A percentile compares a stretch with the other conserved stretches of the same genome.
Conservation (phyloP, 1,284 basidiomycete genomes). For the Cryptococcus deneoformans region DNA sequence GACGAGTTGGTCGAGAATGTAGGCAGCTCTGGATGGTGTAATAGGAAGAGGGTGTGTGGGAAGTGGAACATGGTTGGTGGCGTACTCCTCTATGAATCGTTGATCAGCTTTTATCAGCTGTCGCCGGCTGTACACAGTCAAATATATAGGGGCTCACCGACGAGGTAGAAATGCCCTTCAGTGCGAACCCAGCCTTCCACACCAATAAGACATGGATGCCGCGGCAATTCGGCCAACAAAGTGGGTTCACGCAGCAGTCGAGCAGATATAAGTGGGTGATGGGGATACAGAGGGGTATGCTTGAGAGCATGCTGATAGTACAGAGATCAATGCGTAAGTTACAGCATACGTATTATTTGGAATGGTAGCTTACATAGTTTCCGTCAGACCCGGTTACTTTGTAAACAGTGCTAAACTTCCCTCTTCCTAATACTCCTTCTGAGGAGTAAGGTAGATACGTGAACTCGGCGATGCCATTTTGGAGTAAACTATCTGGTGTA, state of each 20-base stretch:
- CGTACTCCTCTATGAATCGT: slow-evolving; percentile 33
- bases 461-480: slow-evolving; percentile 50
- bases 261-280: slow-evolving; percentile 57
- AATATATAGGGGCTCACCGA: slow-evolving; percentile 39
- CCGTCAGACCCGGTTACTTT: slow-evolving; percentile 42
- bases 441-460: slow-evolving; percentile 34
- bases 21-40: slow-evolving; percentile 52
- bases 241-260: slow-evolving; percentile 57
- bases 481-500: slow-evolving; percentile 43
- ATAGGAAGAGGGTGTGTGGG: slow-evolving; percentile 30
- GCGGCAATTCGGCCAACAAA: slow-evolving; percentile 55
- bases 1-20: slow-evolving; percentile 56
- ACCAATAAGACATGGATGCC: slow-evolving; percentile 56
- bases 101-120: background rate
- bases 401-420: slow-evolving; percentile 54
- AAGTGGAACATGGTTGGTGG: slow-evolving; percentile 28
- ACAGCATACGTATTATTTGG: slow-evolving; percentile 1
- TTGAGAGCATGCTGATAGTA: slow-evolving; percentile 54
- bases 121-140: background rate
- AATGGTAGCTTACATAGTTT: slow-evolving; percentile 32
- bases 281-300: slow-evolving; percentile 57
- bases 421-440: slow-evolving; percentile 49
- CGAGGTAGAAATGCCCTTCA: slow-evolving; percentile 58
- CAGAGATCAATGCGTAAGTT: background rate
- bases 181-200: slow-evolving; percentile 57